Base-by-base conservation (phyloP, 2,329 filamentous ascomycete genomes). In the Paraphoma sp. region DNA sequence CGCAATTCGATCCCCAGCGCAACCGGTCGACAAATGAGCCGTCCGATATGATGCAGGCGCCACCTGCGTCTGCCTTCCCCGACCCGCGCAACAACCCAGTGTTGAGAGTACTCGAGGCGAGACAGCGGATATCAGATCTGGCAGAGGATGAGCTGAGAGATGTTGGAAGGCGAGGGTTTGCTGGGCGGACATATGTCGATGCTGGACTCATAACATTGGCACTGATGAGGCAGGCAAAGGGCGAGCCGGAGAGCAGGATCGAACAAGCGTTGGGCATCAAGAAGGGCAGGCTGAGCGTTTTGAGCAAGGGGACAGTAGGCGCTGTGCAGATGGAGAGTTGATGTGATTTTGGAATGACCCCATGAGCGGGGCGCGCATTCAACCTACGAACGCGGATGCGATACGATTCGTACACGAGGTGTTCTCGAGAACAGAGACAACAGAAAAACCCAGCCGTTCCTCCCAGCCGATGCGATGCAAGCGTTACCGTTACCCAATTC, bases 141-240 rank as follows among this genome's bases (percentile, higher is more conserved):
- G 86, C 84, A 1, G 85, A 87, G 31, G 68, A 72, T 17, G 86
- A 89, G 69, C 70, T 85, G 40, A 78, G 80, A 16, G 73, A 78
- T 51, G 69, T 78, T 3, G 80, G 80, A 0, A 71, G 75, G 31
- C 71, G 69, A 55, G 78, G 77, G 0, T 76, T 79, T 51, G 59
- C 69, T 41, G 80, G 80, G 2, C 69, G 79, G 62, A 73, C 74
- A 58, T 82, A 81, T 56, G 54, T 82, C 49, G 81, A 83, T 65
- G 79, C 78, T 4, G 73, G 71, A 17, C 70, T 75, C 17, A 69
- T 83, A 38, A 65, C 77, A 40, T 59, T 76, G 53, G 73, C 72
- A n/a, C 56, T 76, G 57, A 74, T 73, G 70, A 64, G 71, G 50
- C 60, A 51, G 28, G 54, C 56, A 50, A 63, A 57, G 36, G 73